These are phyloP conservation scores for Clarireedia paspali DNA, from an alignment of 2,329 filamentous ascomycete species.

Conservation along the genomic window DNA sequence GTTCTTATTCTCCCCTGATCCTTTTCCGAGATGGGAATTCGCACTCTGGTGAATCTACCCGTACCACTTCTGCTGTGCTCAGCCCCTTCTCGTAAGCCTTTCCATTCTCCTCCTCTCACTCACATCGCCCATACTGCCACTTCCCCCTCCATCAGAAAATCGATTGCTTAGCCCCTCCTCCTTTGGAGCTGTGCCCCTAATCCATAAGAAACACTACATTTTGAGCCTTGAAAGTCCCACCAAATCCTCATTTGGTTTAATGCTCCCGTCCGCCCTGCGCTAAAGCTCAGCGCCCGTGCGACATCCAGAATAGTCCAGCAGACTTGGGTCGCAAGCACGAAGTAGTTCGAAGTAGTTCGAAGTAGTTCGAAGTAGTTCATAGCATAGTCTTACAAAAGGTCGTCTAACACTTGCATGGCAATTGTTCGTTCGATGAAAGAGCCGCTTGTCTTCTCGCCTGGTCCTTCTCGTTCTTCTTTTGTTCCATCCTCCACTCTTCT, in stretches of 20 bases:
- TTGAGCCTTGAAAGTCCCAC: background rate
- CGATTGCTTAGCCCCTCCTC: background rate
- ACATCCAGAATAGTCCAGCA: too few species aligned
- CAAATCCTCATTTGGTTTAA: constrained; percentile 3
- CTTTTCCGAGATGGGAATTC: background rate
- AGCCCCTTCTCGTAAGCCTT: background rate
- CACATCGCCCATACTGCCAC: background rate
- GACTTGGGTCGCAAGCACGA: too few species aligned
- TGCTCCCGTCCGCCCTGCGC: constrained; percentile 2
- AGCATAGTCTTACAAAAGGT: too few species aligned
- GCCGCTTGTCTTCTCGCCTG: too few species aligned
- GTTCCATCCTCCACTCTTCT: too few species aligned
- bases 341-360: too few species aligned
- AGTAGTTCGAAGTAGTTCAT: too few species aligned
- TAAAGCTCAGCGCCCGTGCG: background rate
- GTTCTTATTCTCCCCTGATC: background rate
- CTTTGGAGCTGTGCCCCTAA: background rate
- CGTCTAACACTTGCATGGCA: too few species aligned
- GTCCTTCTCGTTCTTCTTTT: too few species aligned
- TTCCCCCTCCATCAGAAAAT: background rate
- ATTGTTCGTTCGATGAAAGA: too few species aligned
- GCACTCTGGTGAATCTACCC: background rate
- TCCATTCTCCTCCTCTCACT: background rate
- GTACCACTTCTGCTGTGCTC: background rate
- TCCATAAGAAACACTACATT: background rate